These are phyloP conservation scores for Pythium aquatile DNA, from an alignment of 352 stramenopile species.

Conservation along the genomic window DNA sequence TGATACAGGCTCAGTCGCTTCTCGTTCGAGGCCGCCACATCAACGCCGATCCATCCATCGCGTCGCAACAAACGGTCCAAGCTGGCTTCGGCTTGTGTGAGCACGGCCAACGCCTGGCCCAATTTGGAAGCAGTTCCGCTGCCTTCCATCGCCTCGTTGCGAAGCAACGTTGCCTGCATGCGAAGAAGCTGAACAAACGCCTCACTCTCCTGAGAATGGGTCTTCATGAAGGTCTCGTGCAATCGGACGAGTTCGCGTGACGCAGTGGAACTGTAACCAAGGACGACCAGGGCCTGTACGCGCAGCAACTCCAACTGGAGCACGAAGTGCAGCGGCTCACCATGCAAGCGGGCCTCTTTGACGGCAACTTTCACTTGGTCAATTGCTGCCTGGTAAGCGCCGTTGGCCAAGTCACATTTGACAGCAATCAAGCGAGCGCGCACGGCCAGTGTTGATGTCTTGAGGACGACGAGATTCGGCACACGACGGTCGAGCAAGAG, in stretches of 20 bases:
- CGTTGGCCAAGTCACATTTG: constrained; percentile 38
- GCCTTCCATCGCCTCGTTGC: constrained; percentile 9
- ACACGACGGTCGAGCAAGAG: constrained; percentile 28
- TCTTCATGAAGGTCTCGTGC: constrained; percentile 20
- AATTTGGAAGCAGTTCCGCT: background rate
- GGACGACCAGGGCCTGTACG: constrained; percentile 35
- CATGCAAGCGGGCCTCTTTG: constrained; percentile 33
- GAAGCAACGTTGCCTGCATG: constrained; percentile 32
- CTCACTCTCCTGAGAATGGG: constrained; percentile 25
- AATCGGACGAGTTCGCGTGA: constrained; percentile 31
- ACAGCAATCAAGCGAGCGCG: constrained; percentile 17
- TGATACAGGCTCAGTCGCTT: constrained; percentile 59
- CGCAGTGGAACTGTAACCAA: constrained; percentile 35
- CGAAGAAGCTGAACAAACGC: constrained; percentile 44
- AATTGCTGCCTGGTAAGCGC: constrained; percentile 32
- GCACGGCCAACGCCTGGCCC: constrained; percentile 1
- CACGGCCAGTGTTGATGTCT: constrained; percentile 15
- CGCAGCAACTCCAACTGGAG: constrained; percentile 46
- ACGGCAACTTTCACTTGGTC: constrained; percentile 32
- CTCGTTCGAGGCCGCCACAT: constrained; percentile 11
- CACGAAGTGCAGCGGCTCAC: constrained; percentile 39
- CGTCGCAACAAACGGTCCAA: constrained; percentile 47
- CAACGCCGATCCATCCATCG: constrained; percentile 63
- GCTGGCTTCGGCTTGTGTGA: constrained; percentile 38
- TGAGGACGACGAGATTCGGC: constrained; percentile 12